Evolutionary conservation across 2,329 filamentous ascomycete species (phyloP).

Genomic region (Zymoseptoria crescenta): DNA sequence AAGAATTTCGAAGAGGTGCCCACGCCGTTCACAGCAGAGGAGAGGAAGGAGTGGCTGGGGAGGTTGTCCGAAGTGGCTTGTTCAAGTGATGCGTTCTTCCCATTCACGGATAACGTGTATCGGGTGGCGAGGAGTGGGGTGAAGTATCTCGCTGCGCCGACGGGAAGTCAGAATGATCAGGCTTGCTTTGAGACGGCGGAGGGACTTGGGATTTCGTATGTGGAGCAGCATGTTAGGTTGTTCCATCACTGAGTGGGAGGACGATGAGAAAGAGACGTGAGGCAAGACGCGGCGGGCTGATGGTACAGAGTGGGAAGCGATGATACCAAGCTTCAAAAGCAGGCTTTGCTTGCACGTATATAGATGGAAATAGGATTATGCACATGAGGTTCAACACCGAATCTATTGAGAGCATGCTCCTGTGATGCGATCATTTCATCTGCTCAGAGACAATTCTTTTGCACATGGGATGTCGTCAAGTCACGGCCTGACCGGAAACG

Average conservation of each 20-base stretch:
- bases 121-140: conserved; percentile 78
- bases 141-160: conserved; percentile 93
- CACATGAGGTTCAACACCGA: background rate
- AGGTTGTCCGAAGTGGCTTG: conserved; percentile 77
- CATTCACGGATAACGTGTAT: conserved; percentile 97
- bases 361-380: background rate
- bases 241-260: conserved; percentile 71
- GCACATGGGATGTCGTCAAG: background rate
- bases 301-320: background rate
- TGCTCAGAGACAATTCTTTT: too few relatives aligned
- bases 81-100: conserved; percentile 96
- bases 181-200: conserved; percentile 83
- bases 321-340: background rate
- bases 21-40: conserved; percentile 68
- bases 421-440: background rate
- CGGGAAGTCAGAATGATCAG: conserved; percentile 77
- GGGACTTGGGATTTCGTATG: conserved; percentile 85
- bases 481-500: background rate
- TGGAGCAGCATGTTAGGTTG: conserved; percentile 86
- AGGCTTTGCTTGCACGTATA: background rate
- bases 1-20: conserved; percentile 85
- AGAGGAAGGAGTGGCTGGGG: conserved; percentile 77
- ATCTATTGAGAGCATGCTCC: background rate
- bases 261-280: background rate
- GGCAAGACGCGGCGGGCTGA: background rate